Evolutionary conservation across 2,329 filamentous ascomycete genomes (phyloP).

Genomic region (Thelonectria rubi): DNA sequence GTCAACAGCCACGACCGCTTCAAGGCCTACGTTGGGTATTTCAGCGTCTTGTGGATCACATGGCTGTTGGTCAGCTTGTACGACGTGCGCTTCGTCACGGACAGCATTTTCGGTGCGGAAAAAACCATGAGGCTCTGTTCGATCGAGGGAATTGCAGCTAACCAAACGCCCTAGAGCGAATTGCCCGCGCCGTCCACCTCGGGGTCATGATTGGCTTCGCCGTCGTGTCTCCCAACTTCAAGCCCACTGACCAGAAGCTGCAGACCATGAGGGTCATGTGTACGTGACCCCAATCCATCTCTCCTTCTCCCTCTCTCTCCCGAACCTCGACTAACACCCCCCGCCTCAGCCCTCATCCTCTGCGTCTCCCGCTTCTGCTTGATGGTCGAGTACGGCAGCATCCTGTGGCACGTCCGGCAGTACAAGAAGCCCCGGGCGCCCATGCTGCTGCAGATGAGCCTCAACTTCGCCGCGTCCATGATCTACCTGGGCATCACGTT

Average conservation of each 20-base stretch:
- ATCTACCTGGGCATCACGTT: constrained; percentile 56
- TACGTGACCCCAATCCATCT: constrained; percentile 30
- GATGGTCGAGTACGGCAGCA: constrained; percentile 61
- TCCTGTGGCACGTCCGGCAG: constrained; percentile 54
- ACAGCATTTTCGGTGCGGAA: constrained; percentile 67
- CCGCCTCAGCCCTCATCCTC: constrained; percentile 53
- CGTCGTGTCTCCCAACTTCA: constrained; percentile 62
- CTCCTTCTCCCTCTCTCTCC: too few species aligned
- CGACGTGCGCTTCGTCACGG: constrained; percentile 72
- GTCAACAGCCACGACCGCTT: constrained; percentile 47
- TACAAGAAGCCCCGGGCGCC: constrained; percentile 50
- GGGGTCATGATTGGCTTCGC: constrained; percentile 73
- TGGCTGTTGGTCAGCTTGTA: constrained; percentile 72
- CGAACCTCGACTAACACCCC: not conserved
- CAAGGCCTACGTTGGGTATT: constrained; percentile 50
- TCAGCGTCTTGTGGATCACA: constrained; percentile 71
- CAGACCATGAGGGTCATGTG: constrained; percentile 54
- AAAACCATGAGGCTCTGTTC: not conserved
- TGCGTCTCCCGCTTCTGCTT: constrained; percentile 63
- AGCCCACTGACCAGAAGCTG: constrained; percentile 49
- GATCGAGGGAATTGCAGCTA: not conserved
- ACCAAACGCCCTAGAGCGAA: constrained; percentile 53
- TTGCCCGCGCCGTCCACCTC: constrained; percentile 67
- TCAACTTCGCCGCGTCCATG: constrained; percentile 48
- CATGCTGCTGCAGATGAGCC: constrained; percentile 47